Evolutionary conservation across 495 filamentous ascomycete genomes (phyloP), one percentile per base, ranked within the genome.

Genomic region (Cenococcum geophilum): DNA sequence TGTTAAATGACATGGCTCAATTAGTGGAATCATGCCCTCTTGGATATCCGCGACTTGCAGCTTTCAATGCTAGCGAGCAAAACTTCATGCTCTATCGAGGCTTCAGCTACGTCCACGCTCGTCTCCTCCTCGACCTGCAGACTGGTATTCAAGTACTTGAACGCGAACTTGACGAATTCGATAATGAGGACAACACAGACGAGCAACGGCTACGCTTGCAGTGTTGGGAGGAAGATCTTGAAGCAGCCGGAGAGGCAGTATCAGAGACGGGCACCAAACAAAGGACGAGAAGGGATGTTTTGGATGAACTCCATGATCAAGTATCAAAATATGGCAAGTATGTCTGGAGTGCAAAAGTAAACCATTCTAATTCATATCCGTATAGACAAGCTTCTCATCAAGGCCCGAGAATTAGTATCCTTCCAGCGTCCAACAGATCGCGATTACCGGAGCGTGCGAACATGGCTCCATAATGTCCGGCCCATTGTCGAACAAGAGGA

Each of bases 1-100:
- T 12, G n/a, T n/a, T n/a, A 3, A 27, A 12, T 16, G 21, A 14
- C 3, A 51, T 5, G 14, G 4, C 48, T 12, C 14, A 14, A 51
- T 20, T 23, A 51, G 48, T 51, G 22, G 48, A 51, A 5, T 2
- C 3, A 5, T 51, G 14, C 21, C 48, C 48, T 18, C 14, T 23
- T 18, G 76, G 76, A 5, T 77, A 76, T 65, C 64, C 70, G 1
- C 70, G 68, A 20, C 54, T 76, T 1, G 75, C 76, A 0, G 72
- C 68, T 10, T 70, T 76, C 55, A 61, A 72, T 47, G 53, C 70
- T 37, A 67, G 66, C 36, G 75, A 76, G 51, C 64, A 59, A 9
- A 72, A 70, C 51, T 75, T 77, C 57, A 61, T 63, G 5, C 69
- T 73, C 18, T 77, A 70, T 59, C 74, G 75, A 11, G 66, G 71